Evolutionary conservation across 192 early-diverging fungal species (phyloP), one percentile per base, ranked within the genome.

Genomic region (Pecoramyces ruminantium): DNA sequence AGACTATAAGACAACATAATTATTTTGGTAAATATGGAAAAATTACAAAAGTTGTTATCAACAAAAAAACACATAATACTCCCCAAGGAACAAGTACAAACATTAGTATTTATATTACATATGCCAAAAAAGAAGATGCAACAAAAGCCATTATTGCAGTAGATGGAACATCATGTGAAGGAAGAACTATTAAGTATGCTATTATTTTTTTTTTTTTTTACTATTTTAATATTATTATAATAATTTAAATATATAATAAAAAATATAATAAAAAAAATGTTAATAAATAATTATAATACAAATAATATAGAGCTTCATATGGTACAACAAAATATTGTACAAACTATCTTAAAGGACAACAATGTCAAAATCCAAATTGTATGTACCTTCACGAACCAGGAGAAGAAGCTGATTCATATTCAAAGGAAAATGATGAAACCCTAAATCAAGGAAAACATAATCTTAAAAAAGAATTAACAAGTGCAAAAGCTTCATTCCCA

Each of bases 1-100:
- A 94, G 87, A 90, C 87, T n/a, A 85, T 99, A 78, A 87, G 92
- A 81, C 90, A 91, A 42, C 88, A 92, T 78, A 96, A 98, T 30
- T 97, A 96, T 84, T 98, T 99, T 91, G 97, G 97, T 21, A 96
- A 98, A 86, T 99, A 95, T 86, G 98, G 98, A 78, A 97, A 96
- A 83, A 96, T 99, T 80, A 88, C 90, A 80, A 93, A 95, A 83
- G 91, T 98, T n/a, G 94, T 97, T 17, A 90, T 99, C 79, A 97
- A 96, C 83, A 51, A 51, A 51, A 51, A 51, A 21, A 51, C 17
- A 51, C 42, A 51, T 21, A 51, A 51, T 51, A 51, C 42, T 16
- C 42, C 42, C 17, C 42, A 51, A 51, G 42, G 42, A 51, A 51
- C 42, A 17, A 51, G 42, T 21, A 51, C 42, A 0, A 51, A 51